A percentile compares a stretch with the other conserved stretches of the same genome.
These are phyloP conservation scores for Grigorovia yakushimaensis DNA, from an alignment of 805 yeast genomes.

Conservation along the genomic window DNA sequence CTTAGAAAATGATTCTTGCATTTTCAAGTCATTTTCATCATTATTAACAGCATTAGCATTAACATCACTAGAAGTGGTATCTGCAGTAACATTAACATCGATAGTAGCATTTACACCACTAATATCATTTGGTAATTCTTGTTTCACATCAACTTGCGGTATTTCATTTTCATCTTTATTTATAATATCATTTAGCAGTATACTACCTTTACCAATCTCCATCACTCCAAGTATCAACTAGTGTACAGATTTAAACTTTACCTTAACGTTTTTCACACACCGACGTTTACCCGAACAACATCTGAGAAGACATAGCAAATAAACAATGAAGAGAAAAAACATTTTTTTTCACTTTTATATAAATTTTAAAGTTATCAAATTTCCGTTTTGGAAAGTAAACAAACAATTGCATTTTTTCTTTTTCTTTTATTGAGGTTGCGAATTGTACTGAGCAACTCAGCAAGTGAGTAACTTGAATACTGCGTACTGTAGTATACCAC, in stretches of 20 bases:
- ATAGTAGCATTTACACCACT: not conserved
- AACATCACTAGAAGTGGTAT: not conserved
- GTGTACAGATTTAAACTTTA: not conserved
- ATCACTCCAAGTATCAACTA: too few species aligned
- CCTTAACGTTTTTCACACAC: not conserved
- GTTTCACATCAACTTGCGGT: not conserved
- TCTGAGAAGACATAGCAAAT: not conserved
- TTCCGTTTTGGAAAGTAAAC: not conserved
- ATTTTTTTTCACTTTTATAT: not conserved
- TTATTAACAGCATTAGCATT: conserved; percentile 1
- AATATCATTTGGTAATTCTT: too few species aligned
- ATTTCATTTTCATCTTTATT: not conserved
- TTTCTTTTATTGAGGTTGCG: not conserved
- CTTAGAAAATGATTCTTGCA: conserved; percentile 23
- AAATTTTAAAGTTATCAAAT: not conserved
- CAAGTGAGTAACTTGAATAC: too few species aligned
- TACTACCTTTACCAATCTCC: conserved; percentile 4
- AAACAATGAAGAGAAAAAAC: not conserved
- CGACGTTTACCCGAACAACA: not conserved
- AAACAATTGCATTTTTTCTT: not conserved
- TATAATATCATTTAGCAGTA: not conserved
- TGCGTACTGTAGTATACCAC: too few species aligned
- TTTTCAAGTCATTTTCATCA: conserved; percentile 4
- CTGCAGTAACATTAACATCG: not conserved
- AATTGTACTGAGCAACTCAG: too few species aligned